Percentiles rank a stretch among this genome's conserved stretches.
Evolutionary conservation across 1,139 yeast species (phyloP).

Genomic region (Diutina mesorugosa): DNA sequence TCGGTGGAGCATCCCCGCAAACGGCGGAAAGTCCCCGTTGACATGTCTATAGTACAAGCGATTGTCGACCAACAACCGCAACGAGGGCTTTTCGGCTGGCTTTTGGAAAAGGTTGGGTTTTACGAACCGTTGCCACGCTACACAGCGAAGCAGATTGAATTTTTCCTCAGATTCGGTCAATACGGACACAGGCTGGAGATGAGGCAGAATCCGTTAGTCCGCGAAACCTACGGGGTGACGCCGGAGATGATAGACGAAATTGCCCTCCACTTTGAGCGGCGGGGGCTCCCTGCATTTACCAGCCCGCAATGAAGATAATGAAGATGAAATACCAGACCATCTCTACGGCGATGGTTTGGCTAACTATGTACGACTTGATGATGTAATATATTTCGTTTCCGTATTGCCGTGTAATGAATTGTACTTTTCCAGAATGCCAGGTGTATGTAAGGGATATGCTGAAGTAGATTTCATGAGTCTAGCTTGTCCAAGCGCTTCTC

Average conservation of each 20-base stretch:
- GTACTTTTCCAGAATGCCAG: too few species aligned
- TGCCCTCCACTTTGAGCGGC: neutral
- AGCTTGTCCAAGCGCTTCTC: slow-evolving; percentile 11
- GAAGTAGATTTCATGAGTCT: neutral
- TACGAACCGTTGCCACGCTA: neutral
- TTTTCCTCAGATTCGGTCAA: neutral
- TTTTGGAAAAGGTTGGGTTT: neutral
- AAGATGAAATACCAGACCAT: too few species aligned
- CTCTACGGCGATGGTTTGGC: neutral
- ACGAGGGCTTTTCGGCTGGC: neutral
- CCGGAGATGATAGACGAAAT: neutral
- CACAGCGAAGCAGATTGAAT: neutral
- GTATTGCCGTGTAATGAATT: too few species aligned
- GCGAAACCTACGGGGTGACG: neutral
- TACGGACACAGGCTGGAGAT: neutral
- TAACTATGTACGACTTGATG: neutral
- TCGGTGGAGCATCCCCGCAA: neutral
- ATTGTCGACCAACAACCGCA: neutral
- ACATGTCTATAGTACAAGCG: neutral
- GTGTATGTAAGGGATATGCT: neutral
- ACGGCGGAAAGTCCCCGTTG: neutral
- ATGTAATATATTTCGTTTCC: too few species aligned
- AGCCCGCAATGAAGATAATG: neutral
- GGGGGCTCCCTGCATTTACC: neutral
- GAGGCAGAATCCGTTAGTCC: neutral